These are phyloP conservation scores for Phialemonium atrogriseum DNA, from an alignment of 2,329 filamentous ascomycete species.

Conservation along the genomic window DNA sequence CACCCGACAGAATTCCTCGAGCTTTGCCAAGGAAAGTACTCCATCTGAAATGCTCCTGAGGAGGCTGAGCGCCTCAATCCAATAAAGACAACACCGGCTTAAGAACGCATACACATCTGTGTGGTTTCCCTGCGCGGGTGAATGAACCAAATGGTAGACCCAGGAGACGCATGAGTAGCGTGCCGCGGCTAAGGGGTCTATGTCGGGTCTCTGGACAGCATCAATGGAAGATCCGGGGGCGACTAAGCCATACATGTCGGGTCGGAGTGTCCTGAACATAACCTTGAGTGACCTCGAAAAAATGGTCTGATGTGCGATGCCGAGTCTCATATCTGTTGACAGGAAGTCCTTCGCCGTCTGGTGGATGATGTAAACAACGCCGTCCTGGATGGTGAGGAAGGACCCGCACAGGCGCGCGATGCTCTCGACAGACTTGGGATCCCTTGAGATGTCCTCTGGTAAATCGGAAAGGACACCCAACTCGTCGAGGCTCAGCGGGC, in stretches of 20 bases:
- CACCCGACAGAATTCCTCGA: slow-evolving; percentile 6
- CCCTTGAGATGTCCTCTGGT: too few species aligned
- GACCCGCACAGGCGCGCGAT: too few species aligned
- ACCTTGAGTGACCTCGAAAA: too few species aligned
- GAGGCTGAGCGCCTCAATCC: slow-evolving; percentile 11
- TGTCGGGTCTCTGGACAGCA: slow-evolving; percentile 12
- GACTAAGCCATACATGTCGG: slow-evolving; percentile 7
- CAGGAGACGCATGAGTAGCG: slow-evolving; percentile 23
- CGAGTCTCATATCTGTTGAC: too few species aligned
- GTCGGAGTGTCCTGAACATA: too few species aligned
- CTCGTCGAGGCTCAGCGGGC: too few species aligned
- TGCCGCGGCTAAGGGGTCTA: slow-evolving; percentile 17
- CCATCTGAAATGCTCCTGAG: slow-evolving; percentile 7
- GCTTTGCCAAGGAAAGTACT: slow-evolving; percentile 7
- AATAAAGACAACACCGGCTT: slow-evolving; percentile 11
- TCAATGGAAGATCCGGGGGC: slow-evolving; percentile 11
- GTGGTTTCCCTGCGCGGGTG: background rate
- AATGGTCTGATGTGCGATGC: too few species aligned
- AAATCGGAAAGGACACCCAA: too few species aligned
- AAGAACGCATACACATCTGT: slow-evolving; percentile 7
- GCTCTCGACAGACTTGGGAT: too few species aligned
- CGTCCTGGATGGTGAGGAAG: too few species aligned
- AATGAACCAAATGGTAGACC: slow-evolving; percentile 11
- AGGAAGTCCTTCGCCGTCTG: too few species aligned
- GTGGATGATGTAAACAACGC: too few species aligned